Conservation (phyloP, 2,329 filamentous ascomycete genomes). For the Rhexocercosporidium sp. region DNA sequence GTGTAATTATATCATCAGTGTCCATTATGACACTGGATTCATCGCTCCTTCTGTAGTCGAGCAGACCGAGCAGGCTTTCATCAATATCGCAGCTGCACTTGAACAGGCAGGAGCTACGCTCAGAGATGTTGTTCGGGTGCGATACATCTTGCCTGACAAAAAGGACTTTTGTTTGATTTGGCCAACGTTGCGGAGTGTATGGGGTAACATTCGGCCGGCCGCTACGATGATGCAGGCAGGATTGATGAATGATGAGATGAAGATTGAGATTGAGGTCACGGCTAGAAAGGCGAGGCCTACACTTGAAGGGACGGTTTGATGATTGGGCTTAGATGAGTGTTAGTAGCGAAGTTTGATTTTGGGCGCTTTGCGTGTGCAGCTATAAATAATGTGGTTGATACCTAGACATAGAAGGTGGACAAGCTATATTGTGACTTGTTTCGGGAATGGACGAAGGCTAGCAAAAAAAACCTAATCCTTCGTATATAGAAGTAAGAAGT, state of each 20-base stretch:
- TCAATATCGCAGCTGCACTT: constrained; percentile 14
- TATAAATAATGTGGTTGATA: neutral
- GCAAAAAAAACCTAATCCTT: too few relatives aligned
- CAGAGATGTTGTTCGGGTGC: constrained; percentile 9
- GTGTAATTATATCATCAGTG: neutral
- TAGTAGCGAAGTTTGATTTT: neutral
- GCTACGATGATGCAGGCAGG: constrained; percentile 15
- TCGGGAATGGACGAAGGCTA: too few relatives aligned
- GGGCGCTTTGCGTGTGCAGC: too few relatives aligned
- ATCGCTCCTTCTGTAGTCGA: constrained; percentile 1
- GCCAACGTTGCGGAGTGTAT: constrained; percentile 7
- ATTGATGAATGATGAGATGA: constrained; percentile 17
- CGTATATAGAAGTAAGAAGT: too few relatives aligned
- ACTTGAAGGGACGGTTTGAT: constrained; percentile 13
- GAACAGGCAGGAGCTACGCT: constrained; percentile 9
- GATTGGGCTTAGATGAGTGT: neutral
- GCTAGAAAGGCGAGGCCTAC: neutral
- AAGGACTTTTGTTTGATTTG: constrained; percentile 10
- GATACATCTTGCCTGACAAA: constrained; percentile 16
- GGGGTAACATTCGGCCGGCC: neutral
- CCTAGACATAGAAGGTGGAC: too few relatives aligned
- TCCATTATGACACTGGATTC: constrained; percentile 11
- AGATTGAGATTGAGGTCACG: constrained; percentile 11
- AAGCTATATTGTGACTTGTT: too few relatives aligned
- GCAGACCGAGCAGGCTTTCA: constrained; percentile 14